A percentile compares a stretch with the other conserved stretches of the same genome.
Evolutionary conservation across 164 flowering plant species (phyloP).

Genomic region (Chimonanthus praecox): DNA sequence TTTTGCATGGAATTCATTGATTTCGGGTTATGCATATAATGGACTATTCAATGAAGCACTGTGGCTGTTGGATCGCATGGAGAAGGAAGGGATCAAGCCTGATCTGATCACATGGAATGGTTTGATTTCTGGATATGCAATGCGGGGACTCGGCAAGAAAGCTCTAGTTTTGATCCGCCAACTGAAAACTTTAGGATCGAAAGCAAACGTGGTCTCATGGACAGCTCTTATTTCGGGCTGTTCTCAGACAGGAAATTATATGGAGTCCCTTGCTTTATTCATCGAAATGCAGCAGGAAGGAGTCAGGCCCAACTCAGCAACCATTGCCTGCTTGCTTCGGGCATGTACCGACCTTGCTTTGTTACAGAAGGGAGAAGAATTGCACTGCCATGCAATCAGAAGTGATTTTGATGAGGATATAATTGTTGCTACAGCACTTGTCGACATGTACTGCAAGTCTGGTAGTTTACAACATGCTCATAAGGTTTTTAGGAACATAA

Average conservation of each 20-base stretch:
- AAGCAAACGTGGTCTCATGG: conserved; percentile 67
- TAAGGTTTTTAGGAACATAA: conserved; percentile 29
- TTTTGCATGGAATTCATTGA: conserved; percentile 57
- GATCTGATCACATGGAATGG: conserved; percentile 60
- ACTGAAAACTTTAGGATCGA: conserved; percentile 35
- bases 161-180: conserved; percentile 38
- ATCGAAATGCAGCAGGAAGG: conserved; percentile 47
- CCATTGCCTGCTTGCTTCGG: conserved; percentile 39
- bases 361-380: conserved; percentile 48
- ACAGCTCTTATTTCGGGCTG: conserved; percentile 66
- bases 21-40: conserved; percentile 49
- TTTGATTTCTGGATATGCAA: conserved; percentile 52
- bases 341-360: conserved; percentile 53
- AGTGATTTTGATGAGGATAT: conserved; percentile 33
- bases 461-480: conserved; percentile 36
- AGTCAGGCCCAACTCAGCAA: conserved; percentile 48
- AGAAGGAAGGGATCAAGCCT: conserved; percentile 41
- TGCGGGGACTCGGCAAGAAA: conserved; percentile 33
- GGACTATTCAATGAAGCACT: conserved; percentile 41
- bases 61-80: conserved; percentile 36
- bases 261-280: conserved; percentile 32
- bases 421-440: conserved; percentile 48
- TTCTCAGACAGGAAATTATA: conserved; percentile 35
- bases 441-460: conserved; percentile 58
- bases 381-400: conserved; percentile 40